Percentiles rank a stretch among this genome's conserved stretches.
These are phyloP conservation scores for Plasmopara muralis DNA, from an alignment of 352 stramenopile species.

Conservation along the genomic window DNA sequence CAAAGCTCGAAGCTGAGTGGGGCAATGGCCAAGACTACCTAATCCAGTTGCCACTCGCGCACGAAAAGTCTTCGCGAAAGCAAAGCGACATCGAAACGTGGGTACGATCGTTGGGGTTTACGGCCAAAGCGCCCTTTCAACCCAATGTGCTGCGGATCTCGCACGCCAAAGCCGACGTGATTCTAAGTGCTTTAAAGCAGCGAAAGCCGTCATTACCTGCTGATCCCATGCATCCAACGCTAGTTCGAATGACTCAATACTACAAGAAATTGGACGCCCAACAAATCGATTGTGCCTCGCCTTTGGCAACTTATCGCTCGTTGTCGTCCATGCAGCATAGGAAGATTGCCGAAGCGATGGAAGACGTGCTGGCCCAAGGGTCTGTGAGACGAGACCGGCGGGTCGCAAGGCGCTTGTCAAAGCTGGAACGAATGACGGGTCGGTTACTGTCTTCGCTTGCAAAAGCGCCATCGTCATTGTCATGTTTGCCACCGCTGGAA, in stretches of 20 bases:
- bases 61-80: constrained; percentile 19
- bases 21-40: constrained; percentile 53
- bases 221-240: constrained; percentile 16
- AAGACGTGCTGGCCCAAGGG: constrained; percentile 54
- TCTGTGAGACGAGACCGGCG: constrained; percentile 56
- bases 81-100: constrained; percentile 30
- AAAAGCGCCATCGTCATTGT: constrained; percentile 17
- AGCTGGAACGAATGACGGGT: constrained; percentile 47
- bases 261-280: constrained; percentile 47
- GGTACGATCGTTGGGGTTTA: constrained; percentile 51
- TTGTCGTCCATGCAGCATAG: constrained; percentile 57
- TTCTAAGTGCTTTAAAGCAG: constrained; percentile 40
- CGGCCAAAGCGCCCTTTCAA: constrained; percentile 23
- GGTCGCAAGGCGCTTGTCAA: constrained; percentile 50
- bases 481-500: constrained; percentile 32
- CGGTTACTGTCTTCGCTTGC: constrained; percentile 41
- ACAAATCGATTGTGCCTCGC: constrained; percentile 56
- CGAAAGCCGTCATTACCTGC: constrained; percentile 16
- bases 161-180: constrained; percentile 54
- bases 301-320: constrained; percentile 47
- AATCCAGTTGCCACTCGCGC: constrained; percentile 33
- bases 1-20: constrained; percentile 39
- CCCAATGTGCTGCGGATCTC: constrained; percentile 40
- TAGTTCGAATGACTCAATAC: constrained; percentile 44
- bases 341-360: constrained; percentile 71